Conservation (phyloP, 495 filamentous ascomycete species). For the Trichodelitschia bisporula region DNA sequence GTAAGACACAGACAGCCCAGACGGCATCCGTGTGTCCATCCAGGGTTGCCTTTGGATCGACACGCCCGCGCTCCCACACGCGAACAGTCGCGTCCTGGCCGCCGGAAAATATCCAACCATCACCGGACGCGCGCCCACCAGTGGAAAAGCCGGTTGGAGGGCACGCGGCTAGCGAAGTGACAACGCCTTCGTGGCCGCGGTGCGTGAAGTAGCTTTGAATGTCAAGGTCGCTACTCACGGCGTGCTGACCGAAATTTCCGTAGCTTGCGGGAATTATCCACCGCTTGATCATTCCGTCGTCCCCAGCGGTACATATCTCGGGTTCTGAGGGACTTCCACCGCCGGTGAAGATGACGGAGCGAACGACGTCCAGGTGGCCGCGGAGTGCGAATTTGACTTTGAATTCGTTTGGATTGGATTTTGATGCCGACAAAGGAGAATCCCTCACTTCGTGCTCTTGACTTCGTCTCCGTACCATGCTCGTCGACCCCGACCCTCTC, state of each 20-base stretch:
- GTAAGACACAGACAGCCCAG: conserved; percentile 85
- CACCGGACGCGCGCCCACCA: conserved; percentile 58
- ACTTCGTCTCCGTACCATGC: conserved; percentile 34
- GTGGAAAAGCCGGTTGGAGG: conserved; percentile 68
- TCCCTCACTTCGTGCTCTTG: conserved; percentile 27
- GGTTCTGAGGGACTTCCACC: conserved; percentile 85
- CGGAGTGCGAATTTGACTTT: conserved; percentile 80
- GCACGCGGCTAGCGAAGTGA: conserved; percentile 68
- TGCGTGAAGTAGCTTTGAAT: conserved; percentile 86
- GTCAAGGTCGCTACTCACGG: conserved; percentile 50
- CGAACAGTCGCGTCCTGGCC: conserved; percentile 82
- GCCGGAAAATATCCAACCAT: conserved; percentile 96
- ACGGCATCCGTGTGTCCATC: conserved; percentile 89
- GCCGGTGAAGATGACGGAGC: conserved; percentile 85
- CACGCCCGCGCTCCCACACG: conserved; percentile 81
- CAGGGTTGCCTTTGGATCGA: conserved; percentile 86
- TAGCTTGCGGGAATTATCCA: conserved; percentile 79
- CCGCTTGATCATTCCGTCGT: conserved; percentile 84
- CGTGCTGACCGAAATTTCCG: conserved; percentile 25
- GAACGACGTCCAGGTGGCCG: conserved; percentile 81
- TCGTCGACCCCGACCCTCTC: conserved; percentile 37
- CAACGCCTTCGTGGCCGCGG: conserved; percentile 72
- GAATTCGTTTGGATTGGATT: conserved; percentile 38
- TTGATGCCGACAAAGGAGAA: conserved; percentile 12
- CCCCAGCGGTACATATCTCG: conserved; percentile 87